Evolutionary conservation across 2,329 filamentous ascomycete genomes (phyloP).

Genomic region (Tetracladium maxilliforme): DNA sequence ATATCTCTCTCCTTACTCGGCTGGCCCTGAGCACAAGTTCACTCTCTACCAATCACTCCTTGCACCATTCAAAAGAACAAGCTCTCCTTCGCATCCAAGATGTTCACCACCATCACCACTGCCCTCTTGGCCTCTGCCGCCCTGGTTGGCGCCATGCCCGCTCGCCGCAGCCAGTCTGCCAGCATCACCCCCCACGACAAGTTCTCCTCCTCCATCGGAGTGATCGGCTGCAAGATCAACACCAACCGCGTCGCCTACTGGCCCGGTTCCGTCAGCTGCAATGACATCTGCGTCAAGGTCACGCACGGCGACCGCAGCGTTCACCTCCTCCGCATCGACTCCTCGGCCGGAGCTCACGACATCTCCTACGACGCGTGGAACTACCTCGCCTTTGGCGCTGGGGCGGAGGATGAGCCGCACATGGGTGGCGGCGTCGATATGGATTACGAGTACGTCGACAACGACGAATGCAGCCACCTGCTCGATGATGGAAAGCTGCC

Average conservation of each 20-base stretch:
- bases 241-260: constrained; percentile 48
- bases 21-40: too few species aligned
- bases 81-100: too few species aligned
- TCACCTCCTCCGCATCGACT: constrained; percentile 42
- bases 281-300: constrained; percentile 40
- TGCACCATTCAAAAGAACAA: too few species aligned
- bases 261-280: constrained; percentile 35
- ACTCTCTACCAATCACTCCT: too few species aligned
- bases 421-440: constrained; percentile 34
- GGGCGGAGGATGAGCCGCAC: constrained; percentile 27
- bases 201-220: constrained; percentile 41
- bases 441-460: constrained; percentile 30
- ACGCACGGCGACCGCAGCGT: constrained; percentile 30
- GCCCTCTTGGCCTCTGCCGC: too few species aligned
- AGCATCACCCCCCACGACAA: constrained; percentile 41
- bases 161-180: too few species aligned
- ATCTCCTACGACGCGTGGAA: constrained; percentile 49
- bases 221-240: constrained; percentile 44
- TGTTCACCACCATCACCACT: too few species aligned
- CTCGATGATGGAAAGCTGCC: constrained; percentile 34
- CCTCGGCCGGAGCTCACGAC: constrained; percentile 39
- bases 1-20: too few species aligned
- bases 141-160: too few species aligned
- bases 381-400: constrained; percentile 34
- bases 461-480: constrained; percentile 31